Percentiles rank a stretch among this genome's conserved stretches.
These are phyloP conservation scores for Xylaria sp. DNA, from an alignment of 2,329 filamentous ascomycete genomes.

Conservation along the genomic window DNA sequence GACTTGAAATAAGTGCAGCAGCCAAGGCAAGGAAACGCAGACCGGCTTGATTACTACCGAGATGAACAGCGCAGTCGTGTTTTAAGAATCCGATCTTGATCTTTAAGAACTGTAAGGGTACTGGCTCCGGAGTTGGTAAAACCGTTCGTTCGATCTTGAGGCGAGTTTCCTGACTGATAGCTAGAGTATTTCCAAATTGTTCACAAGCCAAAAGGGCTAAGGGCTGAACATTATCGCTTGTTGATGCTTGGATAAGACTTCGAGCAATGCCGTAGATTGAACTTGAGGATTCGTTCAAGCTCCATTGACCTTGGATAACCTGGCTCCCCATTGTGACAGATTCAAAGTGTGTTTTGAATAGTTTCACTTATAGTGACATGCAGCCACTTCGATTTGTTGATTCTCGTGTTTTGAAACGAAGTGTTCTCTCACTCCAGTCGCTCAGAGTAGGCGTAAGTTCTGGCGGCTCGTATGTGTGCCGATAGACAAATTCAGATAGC, in stretches of 20 bases:
- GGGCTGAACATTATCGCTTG: constrained; percentile 8
- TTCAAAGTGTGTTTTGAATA: no score
- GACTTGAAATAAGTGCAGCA: not conserved
- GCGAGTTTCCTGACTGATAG: constrained; percentile 2
- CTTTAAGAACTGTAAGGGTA: not conserved
- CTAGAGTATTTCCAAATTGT: constrained; percentile 9
- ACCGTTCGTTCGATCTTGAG: not conserved
- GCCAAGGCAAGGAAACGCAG: constrained; percentile 3
- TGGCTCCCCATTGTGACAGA: not conserved
- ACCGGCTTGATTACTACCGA: constrained; percentile 8
- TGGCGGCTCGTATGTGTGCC: no score
- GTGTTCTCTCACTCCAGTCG: no score
- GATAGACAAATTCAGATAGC: no score
- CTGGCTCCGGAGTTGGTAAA: not conserved
- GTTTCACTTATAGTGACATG: not conserved
- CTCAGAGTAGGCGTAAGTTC: no score
- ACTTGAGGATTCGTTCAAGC: not conserved
- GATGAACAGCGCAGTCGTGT: not conserved
- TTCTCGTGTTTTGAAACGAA: not conserved
- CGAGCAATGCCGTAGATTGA: not conserved
- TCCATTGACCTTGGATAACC: not conserved
- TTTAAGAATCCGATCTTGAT: not conserved
- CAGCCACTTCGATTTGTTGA: not conserved
- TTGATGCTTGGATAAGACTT: not conserved
- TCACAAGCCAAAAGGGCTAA: constrained; percentile 8